A percentile compares a stretch with the other conserved stretches of the same genome.
These are phyloP conservation scores for Cladosporium sp. DNA, from an alignment of 2,329 filamentous ascomycete species.

Conservation along the genomic window DNA sequence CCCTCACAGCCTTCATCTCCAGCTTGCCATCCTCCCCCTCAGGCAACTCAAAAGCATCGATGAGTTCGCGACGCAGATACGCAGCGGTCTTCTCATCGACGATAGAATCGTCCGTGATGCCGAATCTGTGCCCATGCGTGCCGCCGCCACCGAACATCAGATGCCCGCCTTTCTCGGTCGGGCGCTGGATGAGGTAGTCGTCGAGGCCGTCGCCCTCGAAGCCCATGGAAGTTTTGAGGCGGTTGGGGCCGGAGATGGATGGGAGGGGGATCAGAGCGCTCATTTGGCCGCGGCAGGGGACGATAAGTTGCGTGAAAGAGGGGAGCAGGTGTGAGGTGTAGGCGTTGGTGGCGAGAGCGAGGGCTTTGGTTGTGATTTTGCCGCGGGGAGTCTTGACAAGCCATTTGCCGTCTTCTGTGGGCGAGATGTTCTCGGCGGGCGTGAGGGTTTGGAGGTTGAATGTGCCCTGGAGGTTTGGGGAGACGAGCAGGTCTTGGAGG, in stretches of 20 bases:
- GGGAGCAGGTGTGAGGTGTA: slow-evolving; percentile 74
- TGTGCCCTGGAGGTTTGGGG: slow-evolving; percentile 32
- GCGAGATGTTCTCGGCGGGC: slow-evolving; percentile 51
- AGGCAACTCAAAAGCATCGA: slow-evolving; percentile 39
- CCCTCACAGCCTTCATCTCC: slow-evolving; percentile 51
- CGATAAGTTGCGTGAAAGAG: slow-evolving; percentile 67
- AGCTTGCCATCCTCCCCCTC: slow-evolving; percentile 39
- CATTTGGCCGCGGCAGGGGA: slow-evolving; percentile 76
- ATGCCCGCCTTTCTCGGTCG: slow-evolving; percentile 53
- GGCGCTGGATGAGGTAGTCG: slow-evolving; percentile 74
- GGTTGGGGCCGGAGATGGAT: slow-evolving; percentile 33
- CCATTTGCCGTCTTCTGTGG: slow-evolving; percentile 49
- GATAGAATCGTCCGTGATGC: slow-evolving; percentile 60
- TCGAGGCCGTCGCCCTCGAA: slow-evolving; percentile 64
- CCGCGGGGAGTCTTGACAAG: slow-evolving; percentile 69
- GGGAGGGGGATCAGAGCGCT: slow-evolving; percentile 63
- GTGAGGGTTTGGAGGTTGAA: slow-evolving; percentile 79
- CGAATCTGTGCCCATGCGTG: slow-evolving; percentile 56
- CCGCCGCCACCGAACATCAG: slow-evolving; percentile 74
- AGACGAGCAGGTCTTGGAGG: slow-evolving; percentile 60
- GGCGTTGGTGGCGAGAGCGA: slow-evolving; percentile 80
- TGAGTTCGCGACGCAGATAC: slow-evolving; percentile 56
- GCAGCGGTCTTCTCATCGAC: slow-evolving; percentile 59
- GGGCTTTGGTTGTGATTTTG: slow-evolving; percentile 60
- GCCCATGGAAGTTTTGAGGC: slow-evolving; percentile 63